A percentile compares a stretch with the other conserved stretches of the same genome.
Conservation (phyloP, 768 basidiomycete genomes). For the Leucocoprinus leucothites region DNA sequence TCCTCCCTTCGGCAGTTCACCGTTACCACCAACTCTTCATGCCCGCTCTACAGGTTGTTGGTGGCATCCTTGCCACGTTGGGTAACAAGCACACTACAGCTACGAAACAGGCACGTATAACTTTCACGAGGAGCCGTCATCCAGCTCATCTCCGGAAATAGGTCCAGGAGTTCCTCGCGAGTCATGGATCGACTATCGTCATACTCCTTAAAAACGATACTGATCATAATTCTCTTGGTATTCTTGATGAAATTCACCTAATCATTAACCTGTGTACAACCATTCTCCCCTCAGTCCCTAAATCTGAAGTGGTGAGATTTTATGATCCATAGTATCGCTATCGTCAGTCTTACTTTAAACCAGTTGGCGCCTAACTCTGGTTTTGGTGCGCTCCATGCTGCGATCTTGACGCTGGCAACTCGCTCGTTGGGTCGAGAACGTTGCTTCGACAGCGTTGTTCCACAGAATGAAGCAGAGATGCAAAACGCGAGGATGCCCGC, state of each 20-base stretch:
- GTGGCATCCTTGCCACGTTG: slow-evolving; percentile 74
- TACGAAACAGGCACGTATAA: slow-evolving; percentile 56
- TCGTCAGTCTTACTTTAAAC: neutral
- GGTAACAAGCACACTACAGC: slow-evolving; percentile 66
- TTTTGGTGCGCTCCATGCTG: slow-evolving; percentile 83
- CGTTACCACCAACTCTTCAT: slow-evolving; percentile 91
- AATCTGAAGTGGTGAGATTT: slow-evolving; percentile 70
- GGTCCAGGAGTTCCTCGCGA: slow-evolving; percentile 79
- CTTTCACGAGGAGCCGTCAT: neutral
- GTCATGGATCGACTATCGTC: slow-evolving; percentile 80
- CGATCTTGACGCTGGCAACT: slow-evolving; percentile 73
- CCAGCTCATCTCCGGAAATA: slow-evolving; percentile 22
- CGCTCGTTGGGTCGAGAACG: slow-evolving; percentile 59
- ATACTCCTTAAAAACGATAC: slow-evolving; percentile 78
- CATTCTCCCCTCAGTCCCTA: slow-evolving; percentile 69
- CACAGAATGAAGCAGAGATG: slow-evolving; percentile 66
- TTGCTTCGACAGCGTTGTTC: slow-evolving; percentile 55
- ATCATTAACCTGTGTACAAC: slow-evolving; percentile 69
- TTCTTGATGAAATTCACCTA: slow-evolving; percentile 78
- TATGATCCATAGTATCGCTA: neutral
- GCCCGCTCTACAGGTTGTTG: slow-evolving; percentile 80
- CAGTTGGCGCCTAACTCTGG: slow-evolving; percentile 66
- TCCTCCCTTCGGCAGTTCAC: slow-evolving; percentile 82
- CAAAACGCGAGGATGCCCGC: slow-evolving; percentile 50
- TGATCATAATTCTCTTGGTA: slow-evolving; percentile 55